Evolutionary conservation across 2,329 filamentous ascomycete species (phyloP).

Genomic region (Ophiostoma ips): DNA sequence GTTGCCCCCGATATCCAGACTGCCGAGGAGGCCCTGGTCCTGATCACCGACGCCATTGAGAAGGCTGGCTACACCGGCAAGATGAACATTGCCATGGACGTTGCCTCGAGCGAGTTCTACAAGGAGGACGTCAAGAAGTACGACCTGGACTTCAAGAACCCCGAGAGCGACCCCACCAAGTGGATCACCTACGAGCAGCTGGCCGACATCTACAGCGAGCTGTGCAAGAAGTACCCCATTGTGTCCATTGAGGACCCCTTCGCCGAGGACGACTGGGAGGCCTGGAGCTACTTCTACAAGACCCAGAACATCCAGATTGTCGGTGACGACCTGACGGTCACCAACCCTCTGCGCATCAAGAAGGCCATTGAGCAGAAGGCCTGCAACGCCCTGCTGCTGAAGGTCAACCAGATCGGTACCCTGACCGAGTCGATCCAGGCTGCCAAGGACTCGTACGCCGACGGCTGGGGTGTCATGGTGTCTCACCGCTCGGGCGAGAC

Average conservation of each 20-base stretch:
- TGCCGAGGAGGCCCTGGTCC: constrained; percentile 86
- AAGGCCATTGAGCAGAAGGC: constrained; percentile 98
- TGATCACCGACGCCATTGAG: constrained; percentile 91
- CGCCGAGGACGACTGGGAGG: constrained; percentile 99
- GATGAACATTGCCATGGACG: constrained; percentile 98
- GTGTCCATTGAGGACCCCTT: constrained; percentile 98
- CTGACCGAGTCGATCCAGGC: constrained; percentile 98
- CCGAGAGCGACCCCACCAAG: constrained; percentile 86
- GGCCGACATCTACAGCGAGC: constrained; percentile 75
- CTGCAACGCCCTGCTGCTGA: constrained; percentile 93
- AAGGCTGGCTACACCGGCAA: constrained; percentile 88
- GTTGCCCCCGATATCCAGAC: constrained; percentile 98
- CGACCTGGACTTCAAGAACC: constrained; percentile 99
- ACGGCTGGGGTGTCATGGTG: constrained; percentile 98
- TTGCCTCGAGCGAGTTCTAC: constrained; percentile 99
- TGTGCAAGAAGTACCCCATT: constrained; percentile 93
- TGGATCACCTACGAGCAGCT: constrained; percentile 99
- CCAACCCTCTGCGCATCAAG: constrained; percentile 98
- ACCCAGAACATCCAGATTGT: constrained; percentile 97
- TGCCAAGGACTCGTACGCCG: constrained; percentile 93
- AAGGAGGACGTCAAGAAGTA: constrained; percentile 97
- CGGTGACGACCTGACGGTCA: constrained; percentile 96
- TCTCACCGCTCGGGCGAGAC: constrained; percentile 99
- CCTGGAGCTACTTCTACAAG: constrained; percentile 99
- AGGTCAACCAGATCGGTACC: constrained; percentile 99